A percentile compares a stretch with the other conserved stretches of the same genome.
Conservation (phyloP, 176 grass and related monocot species). For the Echinochloa phyllopogon region DNA sequence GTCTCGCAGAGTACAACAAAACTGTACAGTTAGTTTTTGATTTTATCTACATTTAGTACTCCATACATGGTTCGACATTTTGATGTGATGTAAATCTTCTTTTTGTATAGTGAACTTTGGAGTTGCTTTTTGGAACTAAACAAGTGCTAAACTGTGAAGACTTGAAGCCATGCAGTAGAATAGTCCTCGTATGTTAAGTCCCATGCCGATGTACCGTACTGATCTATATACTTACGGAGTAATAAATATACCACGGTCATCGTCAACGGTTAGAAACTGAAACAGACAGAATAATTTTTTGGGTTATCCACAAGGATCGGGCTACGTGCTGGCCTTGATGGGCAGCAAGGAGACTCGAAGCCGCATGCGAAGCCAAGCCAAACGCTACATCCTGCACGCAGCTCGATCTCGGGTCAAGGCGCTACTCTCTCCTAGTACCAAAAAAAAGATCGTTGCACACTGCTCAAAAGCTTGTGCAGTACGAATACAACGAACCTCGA, state of each 20-base stretch:
- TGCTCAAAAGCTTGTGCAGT: slow-evolving; percentile 15
- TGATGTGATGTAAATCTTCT: too few species aligned
- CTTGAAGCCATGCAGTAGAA: too few species aligned
- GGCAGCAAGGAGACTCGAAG: slow-evolving; percentile 25
- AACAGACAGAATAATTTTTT: background rate
- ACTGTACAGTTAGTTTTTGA: too few species aligned
- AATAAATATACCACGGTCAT: background rate
- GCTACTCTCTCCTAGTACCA: background rate
- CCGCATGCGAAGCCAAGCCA: slow-evolving; percentile 38
- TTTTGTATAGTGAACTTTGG: too few species aligned
- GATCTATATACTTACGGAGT: background rate
- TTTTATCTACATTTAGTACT: too few species aligned
- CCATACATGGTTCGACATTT: too few species aligned
- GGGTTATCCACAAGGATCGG: background rate
- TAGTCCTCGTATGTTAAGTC: too few species aligned
- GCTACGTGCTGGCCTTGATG: background rate
- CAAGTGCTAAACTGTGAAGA: too few species aligned
- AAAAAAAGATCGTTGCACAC: background rate
- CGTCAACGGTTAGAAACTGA: background rate
- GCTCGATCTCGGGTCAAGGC: background rate
- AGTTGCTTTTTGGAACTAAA: too few species aligned
- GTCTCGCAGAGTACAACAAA: too few species aligned
- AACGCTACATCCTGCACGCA: slow-evolving; percentile 31
- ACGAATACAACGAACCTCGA: slow-evolving; percentile 53
- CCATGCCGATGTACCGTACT: background rate